A percentile compares a stretch with the other conserved stretches of the same genome.
Conservation (phyloP, 257 asterid genomes). For the Rauvolfia tetraphylla region DNA sequence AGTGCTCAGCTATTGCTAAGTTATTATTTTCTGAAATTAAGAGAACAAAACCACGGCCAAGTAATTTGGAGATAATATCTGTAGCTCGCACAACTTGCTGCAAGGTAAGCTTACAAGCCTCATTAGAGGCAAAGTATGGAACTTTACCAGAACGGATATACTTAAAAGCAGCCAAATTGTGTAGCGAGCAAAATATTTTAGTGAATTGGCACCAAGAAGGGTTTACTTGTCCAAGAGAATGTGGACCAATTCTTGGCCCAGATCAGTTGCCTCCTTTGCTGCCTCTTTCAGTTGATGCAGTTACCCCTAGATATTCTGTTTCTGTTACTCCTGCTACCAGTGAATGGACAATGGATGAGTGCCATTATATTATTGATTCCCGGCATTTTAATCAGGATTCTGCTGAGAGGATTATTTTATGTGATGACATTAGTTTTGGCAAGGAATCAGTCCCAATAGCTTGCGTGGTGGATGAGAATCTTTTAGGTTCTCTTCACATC, state of each 20-base stretch:
- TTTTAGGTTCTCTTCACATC: slow-evolving; percentile 58
- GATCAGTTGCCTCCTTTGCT: slow-evolving; percentile 41
- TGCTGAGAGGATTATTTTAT: slow-evolving; percentile 71
- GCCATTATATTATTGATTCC: slow-evolving; percentile 85
- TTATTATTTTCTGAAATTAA: slow-evolving; percentile 67
- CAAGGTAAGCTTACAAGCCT: slow-evolving; percentile 59
- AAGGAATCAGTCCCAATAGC: slow-evolving; percentile 81
- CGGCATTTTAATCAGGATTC: slow-evolving; percentile 72
- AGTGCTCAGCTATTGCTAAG: slow-evolving; percentile 83
- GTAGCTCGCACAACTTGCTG: slow-evolving; percentile 81
- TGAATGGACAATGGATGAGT: slow-evolving; percentile 87
- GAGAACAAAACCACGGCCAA: slow-evolving; percentile 73
- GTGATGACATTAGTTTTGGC: slow-evolving; percentile 93
- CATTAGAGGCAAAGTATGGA: slow-evolving; percentile 65
- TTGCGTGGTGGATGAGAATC: slow-evolving; percentile 90
- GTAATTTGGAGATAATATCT: slow-evolving; percentile 67
- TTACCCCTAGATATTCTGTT: slow-evolving; percentile 31
- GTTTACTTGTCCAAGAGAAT: slow-evolving; percentile 76
- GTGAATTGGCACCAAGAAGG: slow-evolving; percentile 85
- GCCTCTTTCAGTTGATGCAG: slow-evolving; percentile 35
- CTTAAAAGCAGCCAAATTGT: slow-evolving; percentile 85
- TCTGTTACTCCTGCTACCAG: slow-evolving; percentile 30
- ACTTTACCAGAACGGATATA: slow-evolving; percentile 64
- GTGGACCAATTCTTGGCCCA: slow-evolving; percentile 35
- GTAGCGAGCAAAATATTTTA: slow-evolving; percentile 80